Evolutionary conservation across 23 red algal genomes (phyloP).

Genomic region (Gracilaria domingensis): DNA sequence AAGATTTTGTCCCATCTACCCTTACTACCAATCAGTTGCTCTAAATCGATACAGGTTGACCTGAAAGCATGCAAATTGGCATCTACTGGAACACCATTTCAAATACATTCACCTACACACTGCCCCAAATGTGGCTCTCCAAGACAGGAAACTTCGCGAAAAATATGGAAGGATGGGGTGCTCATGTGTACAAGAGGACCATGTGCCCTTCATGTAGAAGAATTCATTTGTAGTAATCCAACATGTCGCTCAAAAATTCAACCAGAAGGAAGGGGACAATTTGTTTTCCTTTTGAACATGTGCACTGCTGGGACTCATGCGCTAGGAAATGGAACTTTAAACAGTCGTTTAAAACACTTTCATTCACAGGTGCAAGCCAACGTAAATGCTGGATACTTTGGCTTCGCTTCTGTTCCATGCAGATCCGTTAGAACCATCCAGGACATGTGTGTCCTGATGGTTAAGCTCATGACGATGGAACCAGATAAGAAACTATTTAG

Average conservation of each 20-base stretch:
- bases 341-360: not conserved
- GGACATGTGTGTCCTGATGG: not conserved
- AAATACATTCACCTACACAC: no score
- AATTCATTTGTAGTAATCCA: not conserved
- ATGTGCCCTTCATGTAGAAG: not conserved
- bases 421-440: not conserved
- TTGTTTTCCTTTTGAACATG: not conserved
- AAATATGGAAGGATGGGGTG: not conserved
- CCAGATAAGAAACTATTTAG: no score
- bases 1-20: not conserved
- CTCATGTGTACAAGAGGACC: slow-evolving; percentile 1
- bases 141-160: no score
- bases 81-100: no score
- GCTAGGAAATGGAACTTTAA: not conserved
- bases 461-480: no score
- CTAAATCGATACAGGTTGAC: not conserved
- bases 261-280: not conserved
- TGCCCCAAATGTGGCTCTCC: no score
- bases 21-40: not conserved
- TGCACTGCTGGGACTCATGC: not conserved
- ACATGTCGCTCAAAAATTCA: not conserved
- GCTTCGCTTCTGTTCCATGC: not conserved
- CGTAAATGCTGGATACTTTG: not conserved
- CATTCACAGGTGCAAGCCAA: not conserved
- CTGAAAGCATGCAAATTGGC: not conserved